Conservation (phyloP, 2,329 filamentous ascomycete genomes). For the Neonectria punicea region DNA sequence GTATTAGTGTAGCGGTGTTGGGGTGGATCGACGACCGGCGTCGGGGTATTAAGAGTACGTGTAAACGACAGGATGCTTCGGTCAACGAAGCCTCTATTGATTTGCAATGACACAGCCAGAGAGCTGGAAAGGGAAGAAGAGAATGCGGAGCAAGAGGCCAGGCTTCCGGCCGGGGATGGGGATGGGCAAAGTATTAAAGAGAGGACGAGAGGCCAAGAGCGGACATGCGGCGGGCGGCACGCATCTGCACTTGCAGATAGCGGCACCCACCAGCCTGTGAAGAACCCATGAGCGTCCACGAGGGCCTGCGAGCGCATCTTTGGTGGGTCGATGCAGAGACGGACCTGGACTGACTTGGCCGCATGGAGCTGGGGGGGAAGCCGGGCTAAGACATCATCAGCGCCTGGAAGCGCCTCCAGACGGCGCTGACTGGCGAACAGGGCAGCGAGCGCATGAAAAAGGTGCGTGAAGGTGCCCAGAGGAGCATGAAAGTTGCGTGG, state of each 20-base stretch:
- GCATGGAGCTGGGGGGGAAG: slow-evolving; percentile 29
- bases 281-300: slow-evolving; percentile 16
- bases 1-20: slow-evolving; percentile 40
- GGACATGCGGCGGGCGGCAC: slow-evolving; percentile 42
- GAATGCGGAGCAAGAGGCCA: slow-evolving; percentile 47
- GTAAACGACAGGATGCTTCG: slow-evolving; percentile 56
- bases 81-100: slow-evolving; percentile 54
- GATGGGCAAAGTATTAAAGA: slow-evolving; percentile 44
- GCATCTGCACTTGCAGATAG: slow-evolving; percentile 32
- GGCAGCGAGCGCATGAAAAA: slow-evolving; percentile 32
- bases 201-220: slow-evolving; percentile 34
- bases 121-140: slow-evolving; percentile 48
- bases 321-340: slow-evolving; percentile 39
- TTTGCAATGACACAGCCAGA: slow-evolving; percentile 43
- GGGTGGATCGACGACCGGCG: slow-evolving; percentile 50
- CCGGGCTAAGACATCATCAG: slow-evolving; percentile 29
- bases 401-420: slow-evolving; percentile 35
- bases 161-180: slow-evolving; percentile 45
- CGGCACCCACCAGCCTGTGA: slow-evolving; percentile 32
- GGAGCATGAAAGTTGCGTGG: slow-evolving; percentile 7
- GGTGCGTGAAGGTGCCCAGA: slow-evolving; percentile 17
- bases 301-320: slow-evolving; percentile 15
- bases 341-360: slow-evolving; percentile 31
- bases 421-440: slow-evolving; percentile 39
- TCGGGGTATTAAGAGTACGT: slow-evolving; percentile 38